Conservation (phyloP, 2,329 filamentous ascomycete species). For the Cladosporium austrohemisphaericum region DNA sequence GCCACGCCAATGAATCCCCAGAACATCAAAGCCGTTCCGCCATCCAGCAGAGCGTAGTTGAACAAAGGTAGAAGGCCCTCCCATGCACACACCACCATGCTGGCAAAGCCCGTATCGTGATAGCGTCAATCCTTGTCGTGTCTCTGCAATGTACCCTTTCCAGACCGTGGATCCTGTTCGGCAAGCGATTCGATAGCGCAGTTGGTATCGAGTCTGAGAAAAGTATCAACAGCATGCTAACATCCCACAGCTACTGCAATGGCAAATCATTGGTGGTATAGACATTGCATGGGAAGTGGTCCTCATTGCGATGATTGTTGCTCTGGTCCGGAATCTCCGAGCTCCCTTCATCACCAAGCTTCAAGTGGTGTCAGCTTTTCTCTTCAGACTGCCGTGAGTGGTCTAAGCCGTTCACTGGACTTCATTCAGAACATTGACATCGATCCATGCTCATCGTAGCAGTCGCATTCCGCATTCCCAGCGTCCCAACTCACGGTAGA, state of each 20-base stretch:
- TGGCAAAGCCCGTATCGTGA: conserved; percentile 27
- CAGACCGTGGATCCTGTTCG: neutral
- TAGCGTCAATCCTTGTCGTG: neutral
- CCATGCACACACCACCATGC: conserved; percentile 5
- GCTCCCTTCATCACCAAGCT: neutral
- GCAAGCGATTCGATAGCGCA: neutral
- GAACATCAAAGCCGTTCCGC: conserved; percentile 32
- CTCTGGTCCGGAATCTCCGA: conserved; percentile 15
- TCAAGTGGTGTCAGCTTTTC: neutral
- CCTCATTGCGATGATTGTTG: neutral
- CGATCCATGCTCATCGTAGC: neutral
- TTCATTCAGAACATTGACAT: neutral
- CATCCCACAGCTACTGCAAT: conserved; percentile 19
- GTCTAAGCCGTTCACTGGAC: neutral
- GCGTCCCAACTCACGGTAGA: neutral
- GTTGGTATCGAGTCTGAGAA: neutral
- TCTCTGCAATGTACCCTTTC: neutral
- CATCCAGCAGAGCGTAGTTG: conserved; percentile 15
- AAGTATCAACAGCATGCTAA: neutral
- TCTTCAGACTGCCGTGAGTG: neutral
- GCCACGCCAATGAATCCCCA: conserved; percentile 33
- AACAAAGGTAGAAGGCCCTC: conserved; percentile 2
- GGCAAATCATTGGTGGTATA: conserved; percentile 37
- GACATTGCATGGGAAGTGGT: conserved; percentile 40
- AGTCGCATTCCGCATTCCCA: neutral